These are phyloP conservation scores for Diutina catenulata DNA, from an alignment of 1,139 yeast genomes.

Conservation along the genomic window DNA sequence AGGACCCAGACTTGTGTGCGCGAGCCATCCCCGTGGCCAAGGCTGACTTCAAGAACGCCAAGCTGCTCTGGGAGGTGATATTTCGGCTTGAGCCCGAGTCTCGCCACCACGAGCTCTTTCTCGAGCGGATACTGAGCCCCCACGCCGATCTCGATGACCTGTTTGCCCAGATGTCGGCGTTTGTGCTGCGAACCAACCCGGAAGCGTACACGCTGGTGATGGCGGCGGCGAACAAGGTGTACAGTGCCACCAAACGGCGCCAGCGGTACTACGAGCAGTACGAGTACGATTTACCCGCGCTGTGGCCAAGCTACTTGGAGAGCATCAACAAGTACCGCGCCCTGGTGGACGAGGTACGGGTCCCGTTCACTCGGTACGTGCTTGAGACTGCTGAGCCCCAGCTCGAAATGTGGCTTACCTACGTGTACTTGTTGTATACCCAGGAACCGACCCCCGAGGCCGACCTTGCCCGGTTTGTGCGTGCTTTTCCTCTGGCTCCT, in stretches of 20 bases:
- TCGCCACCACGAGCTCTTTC: conserved; percentile 15
- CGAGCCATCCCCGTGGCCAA: conserved; percentile 7
- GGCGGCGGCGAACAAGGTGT: conserved; percentile 25
- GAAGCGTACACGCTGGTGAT: conserved; percentile 28
- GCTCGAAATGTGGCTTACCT: background rate
- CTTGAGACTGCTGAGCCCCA: background rate
- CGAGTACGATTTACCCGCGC: conserved; percentile 13
- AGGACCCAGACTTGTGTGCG: conserved; percentile 6
- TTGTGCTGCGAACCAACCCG: conserved; percentile 21
- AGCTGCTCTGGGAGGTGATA: conserved; percentile 23
- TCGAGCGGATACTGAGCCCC: conserved; percentile 28
- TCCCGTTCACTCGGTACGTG: background rate
- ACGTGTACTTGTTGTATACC: background rate
- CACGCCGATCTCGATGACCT: conserved; percentile 31
- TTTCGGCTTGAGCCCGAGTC: conserved; percentile 9
- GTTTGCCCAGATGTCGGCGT: conserved; percentile 29
- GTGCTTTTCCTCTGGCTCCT: background rate
- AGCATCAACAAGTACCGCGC: background rate
- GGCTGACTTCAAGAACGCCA: conserved; percentile 23
- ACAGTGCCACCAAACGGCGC: conserved; percentile 17
- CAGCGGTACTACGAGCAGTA: conserved; percentile 18
- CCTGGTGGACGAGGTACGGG: background rate
- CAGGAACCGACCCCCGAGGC: background rate
- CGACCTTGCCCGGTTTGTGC: background rate
- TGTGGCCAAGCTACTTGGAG: background rate